Conservation (phyloP, 768 basidiomycete species). For the Megacollybia marginata region DNA sequence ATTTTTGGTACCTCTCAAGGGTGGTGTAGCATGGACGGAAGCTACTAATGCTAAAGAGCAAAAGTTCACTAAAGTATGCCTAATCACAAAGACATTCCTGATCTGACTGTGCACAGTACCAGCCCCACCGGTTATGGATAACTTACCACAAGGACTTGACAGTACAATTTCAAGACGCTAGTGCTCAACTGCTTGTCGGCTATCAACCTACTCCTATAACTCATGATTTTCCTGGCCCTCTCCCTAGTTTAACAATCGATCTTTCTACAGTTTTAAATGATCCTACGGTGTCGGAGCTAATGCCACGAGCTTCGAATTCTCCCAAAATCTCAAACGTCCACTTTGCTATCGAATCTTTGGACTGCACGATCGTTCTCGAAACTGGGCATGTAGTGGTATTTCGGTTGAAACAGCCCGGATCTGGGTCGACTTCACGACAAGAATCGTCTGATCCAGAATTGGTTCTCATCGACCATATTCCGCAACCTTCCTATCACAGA, state of each 20-base stretch:
- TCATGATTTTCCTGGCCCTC: slow-evolving; percentile 57
- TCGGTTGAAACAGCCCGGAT: slow-evolving; percentile 20
- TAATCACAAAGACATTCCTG: background rate
- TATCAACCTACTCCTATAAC: slow-evolving; percentile 41
- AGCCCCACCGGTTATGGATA: slow-evolving; percentile 57
- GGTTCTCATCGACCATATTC: slow-evolving; percentile 42
- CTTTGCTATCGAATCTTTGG: slow-evolving; percentile 49
- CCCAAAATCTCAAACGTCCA: slow-evolving; percentile 18
- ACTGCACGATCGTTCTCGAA: slow-evolving; percentile 44
- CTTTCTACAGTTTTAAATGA: slow-evolving; percentile 43
- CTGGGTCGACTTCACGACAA: slow-evolving; percentile 9
- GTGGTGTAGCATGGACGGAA: slow-evolving; percentile 55
- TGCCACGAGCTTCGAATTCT: slow-evolving; percentile 16
- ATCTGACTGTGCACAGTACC: slow-evolving; percentile 31
- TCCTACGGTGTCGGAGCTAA: slow-evolving; percentile 23
- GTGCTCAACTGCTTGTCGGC: slow-evolving; percentile 54
- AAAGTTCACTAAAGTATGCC: slow-evolving; percentile 47
- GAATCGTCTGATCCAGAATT: slow-evolving; percentile 40
- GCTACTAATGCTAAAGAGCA: slow-evolving; percentile 38
- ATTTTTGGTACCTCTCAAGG: slow-evolving; percentile 32
- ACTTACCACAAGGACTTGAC: slow-evolving; percentile 57
- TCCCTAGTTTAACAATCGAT: slow-evolving; percentile 57
- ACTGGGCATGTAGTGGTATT: slow-evolving; percentile 55
- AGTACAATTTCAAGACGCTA: slow-evolving; percentile 70
- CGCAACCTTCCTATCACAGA: slow-evolving; percentile 27